Base-by-base conservation (phyloP, 2,329 filamentous ascomycete genomes). In the Ramularia endophylla region DNA sequence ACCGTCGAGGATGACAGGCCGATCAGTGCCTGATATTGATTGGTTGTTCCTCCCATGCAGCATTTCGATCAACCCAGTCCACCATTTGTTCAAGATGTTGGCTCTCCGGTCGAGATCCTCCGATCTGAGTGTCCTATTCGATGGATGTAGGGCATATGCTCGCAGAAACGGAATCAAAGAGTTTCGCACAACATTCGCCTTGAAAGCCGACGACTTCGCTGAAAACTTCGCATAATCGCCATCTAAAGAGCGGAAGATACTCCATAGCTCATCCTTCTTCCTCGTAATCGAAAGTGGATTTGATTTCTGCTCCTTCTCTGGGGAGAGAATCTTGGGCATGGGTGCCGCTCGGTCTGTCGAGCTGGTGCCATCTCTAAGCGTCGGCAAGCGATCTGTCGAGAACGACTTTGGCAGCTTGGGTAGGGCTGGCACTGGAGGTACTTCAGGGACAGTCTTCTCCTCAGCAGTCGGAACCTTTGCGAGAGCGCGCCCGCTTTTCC, bases 71-170 rank as follows among this genome's bases (percentile, higher is more conserved):
- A 95, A 69, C 1, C 78, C 81, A 31, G 74, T 82, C 89, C 89
- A 95, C 89, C 89, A 95, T 59, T 86, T 89, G 61, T 92, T 87
- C 43, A 95, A 67, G 35, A 94, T 86, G 32, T 80, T 80, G 2
- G 84, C 77, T 45, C 89, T 77, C 27, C 84, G 77, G 56, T 95
- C 88, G 32, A 95, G 65, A 59, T 94, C 87, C 65, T 94, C 87
- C 2, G 86, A 73, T n/a, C 77, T 70, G 33, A 95, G 69, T 12
- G 62, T 69, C 48, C 70, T 71, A 54, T 78, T 83, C 7, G 85
- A 87, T 1, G 77, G 67, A 56, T 90, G 82, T 25, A 75, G 68
- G 45, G 77, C 75, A 54, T 88, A 81, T 38, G 76, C 80, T 43
- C 79, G 75, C 31, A 95, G 67, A 55, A 95, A 94, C 0, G 87